Base-by-base conservation (phyloP, 2,329 filamentous ascomycete genomes). In the Didymella segeticola region DNA sequence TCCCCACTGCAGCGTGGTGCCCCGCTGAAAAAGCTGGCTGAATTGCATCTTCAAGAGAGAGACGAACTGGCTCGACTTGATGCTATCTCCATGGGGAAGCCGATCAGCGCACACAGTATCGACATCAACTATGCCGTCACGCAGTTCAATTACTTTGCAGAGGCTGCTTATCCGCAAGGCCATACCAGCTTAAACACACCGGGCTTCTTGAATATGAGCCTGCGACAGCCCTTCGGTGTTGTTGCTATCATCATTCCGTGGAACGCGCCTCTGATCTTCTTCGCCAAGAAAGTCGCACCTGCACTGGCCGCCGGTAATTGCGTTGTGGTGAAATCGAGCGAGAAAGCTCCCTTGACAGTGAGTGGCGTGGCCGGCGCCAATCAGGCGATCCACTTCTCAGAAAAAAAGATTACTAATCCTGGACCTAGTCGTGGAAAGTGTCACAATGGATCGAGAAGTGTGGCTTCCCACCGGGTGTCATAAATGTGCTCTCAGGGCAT, bases 31-130 rank as follows among this genome's bases (percentile, higher is more conserved):
- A 78, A 77, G 52, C 69, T 83, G n/a, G 80, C 79, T 25, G 58
- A 68, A 11, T 43, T 66, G 12, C 57, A 66, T 12, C 10, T 61
- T 1, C 41, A 56, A 3, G 57, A 68, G 36, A 91, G 88, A 87
- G 89, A 93, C 71, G 83, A 89, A 20, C 77, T 93, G 59, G 89
- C 90, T 8, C 88, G 89, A 10, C 90, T 88, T 75, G 93, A 93
- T 75, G 91, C 89, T 5, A 81, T 92, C 42, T 89, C 93, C 77
- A 90, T 93, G 79, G 90, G 90, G 71, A 92, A 92, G 82, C 93
- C 90, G 0, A 87, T 92, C 71, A 86, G 86, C 49, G 89, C 91
- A 72, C 89, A 89, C 41, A 37, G 38, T 1, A 86, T 83, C 74
- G 90, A 90, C 39, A 89, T 93, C 69, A 89, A 91, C 17, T 83